A percentile compares a stretch with the other conserved stretches of the same genome.
Evolutionary conservation across 2,329 filamentous ascomycete species (phyloP).

Genomic region (Cylindrodendrum hubeiense): DNA sequence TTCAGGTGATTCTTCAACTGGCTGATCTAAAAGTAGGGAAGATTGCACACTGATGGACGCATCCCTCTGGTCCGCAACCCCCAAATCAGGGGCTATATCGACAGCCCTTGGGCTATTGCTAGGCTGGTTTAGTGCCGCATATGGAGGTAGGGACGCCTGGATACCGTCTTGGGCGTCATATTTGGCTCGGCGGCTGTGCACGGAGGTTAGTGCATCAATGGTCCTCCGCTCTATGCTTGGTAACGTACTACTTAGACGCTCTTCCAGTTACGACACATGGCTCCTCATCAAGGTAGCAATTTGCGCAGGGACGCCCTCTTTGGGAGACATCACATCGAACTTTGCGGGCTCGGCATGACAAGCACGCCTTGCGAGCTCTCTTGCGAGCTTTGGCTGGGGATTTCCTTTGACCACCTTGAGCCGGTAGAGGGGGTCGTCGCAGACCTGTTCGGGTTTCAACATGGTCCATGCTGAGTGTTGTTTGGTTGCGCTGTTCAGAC

Average conservation of each 20-base stretch:
- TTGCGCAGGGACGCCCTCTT: constrained; percentile 61
- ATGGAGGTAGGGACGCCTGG: not conserved
- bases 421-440: not conserved
- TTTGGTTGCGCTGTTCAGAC: too few species aligned
- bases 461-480: not conserved
- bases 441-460: not conserved
- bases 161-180: constrained; percentile 1
- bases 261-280: constrained; percentile 54
- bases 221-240: not conserved
- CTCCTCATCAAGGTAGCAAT: constrained; percentile 62
- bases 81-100: not conserved
- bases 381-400: not conserved
- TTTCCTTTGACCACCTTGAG: not conserved
- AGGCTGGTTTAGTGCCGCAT: not conserved
- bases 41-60: too few species aligned
- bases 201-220: not conserved
- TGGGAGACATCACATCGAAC: constrained; percentile 63
- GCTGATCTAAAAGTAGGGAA: not conserved
- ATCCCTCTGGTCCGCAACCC: not conserved
- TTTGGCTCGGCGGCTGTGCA: constrained; percentile 10
- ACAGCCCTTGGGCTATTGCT: not conserved
- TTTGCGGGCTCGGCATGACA: constrained; percentile 61
- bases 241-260: constrained; percentile 51
- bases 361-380: constrained; percentile 54
- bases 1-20: not conserved